phyloP scores from a whole-genome alignment of 2,329 filamentous ascomycete species.

The Fusarium sambucinum region DNA sequence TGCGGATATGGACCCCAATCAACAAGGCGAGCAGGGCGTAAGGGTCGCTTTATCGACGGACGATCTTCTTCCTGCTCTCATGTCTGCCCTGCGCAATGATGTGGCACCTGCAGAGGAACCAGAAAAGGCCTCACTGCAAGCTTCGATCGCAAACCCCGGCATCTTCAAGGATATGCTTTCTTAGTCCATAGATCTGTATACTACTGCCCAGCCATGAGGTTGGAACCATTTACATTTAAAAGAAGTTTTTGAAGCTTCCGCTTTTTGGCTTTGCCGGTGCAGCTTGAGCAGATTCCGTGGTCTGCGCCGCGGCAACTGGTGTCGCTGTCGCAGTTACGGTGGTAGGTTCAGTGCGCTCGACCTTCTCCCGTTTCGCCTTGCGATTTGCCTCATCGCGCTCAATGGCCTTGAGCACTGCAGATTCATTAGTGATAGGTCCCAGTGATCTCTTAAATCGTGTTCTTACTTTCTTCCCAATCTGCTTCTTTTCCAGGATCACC shows the following conservation, averaged over 20 bases:
- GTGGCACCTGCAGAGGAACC: slow-evolving; percentile 17
- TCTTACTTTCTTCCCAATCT: slow-evolving; percentile 87
- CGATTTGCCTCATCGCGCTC: slow-evolving; percentile 71
- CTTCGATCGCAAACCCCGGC: slow-evolving; percentile 42
- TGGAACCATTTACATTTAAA: slow-evolving; percentile 53
- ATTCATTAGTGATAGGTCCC: slow-evolving; percentile 25
- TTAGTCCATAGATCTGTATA: slow-evolving; percentile 51
- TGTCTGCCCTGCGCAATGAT: slow-evolving; percentile 61
- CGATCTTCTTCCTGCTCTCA: slow-evolving; percentile 67
- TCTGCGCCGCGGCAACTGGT: slow-evolving; percentile 17
- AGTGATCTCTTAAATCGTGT: neutral
- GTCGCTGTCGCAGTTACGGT: slow-evolving; percentile 28
- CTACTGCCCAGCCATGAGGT: slow-evolving; percentile 25
- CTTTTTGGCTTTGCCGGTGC: slow-evolving; percentile 46
- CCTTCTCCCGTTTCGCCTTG: slow-evolving; percentile 58
- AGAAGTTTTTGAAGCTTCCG: slow-evolving; percentile 62
- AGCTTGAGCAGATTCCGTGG: slow-evolving; percentile 38
- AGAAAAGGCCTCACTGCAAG: slow-evolving; percentile 24
- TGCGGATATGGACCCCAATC: slow-evolving; percentile 63
- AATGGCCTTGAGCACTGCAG: slow-evolving; percentile 74
- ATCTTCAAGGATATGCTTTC: slow-evolving; percentile 73
- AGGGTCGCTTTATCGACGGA: slow-evolving; percentile 70
- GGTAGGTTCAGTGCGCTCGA: slow-evolving; percentile 48
- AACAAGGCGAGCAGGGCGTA: slow-evolving; percentile 65
- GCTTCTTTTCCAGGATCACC: slow-evolving; percentile 79